Conservation (phyloP, 176 grass and related monocot genomes). For the Raddia distichophylla region DNA sequence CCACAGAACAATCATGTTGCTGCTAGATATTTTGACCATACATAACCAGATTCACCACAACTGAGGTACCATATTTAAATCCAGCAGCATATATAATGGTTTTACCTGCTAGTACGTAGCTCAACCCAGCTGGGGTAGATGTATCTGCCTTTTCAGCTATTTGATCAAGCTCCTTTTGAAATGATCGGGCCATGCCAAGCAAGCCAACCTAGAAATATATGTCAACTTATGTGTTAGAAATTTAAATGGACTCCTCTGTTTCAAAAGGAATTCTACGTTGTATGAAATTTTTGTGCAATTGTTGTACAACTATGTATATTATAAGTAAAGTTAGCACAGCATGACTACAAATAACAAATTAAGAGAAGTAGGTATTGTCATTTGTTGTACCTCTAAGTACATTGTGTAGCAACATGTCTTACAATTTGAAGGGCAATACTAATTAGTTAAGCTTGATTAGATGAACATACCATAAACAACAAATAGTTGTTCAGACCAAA, state of each 20-base stretch:
- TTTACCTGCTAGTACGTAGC: constrained; percentile 85
- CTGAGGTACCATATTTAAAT: neutral
- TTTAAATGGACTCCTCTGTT: neutral
- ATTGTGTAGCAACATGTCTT: neutral
- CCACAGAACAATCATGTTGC: neutral
- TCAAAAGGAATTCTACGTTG: neutral
- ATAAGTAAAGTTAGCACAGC: neutral
- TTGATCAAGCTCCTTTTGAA: constrained; percentile 96
- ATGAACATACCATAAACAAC: neutral
- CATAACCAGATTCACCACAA: neutral
- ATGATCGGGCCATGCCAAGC: constrained; percentile 88
- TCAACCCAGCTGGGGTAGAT: constrained; percentile 85
- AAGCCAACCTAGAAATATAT: constrained; percentile 79
- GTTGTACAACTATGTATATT: neutral
- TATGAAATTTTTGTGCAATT: neutral
- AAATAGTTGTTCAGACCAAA: neutral
- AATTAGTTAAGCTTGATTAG: neutral
- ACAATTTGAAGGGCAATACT: neutral
- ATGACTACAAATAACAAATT: neutral
- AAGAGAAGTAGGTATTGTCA: neutral
- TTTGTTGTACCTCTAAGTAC: constrained; percentile 7
- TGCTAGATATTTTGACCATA: constrained; percentile 4
- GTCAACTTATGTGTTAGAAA: constrained; percentile 24
- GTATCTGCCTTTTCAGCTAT: constrained; percentile 96
- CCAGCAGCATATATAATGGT: constrained; percentile 7